These are phyloP conservation scores for Phytophthora tubulina DNA, from an alignment of 352 stramenopile species.

Conservation along the genomic window DNA sequence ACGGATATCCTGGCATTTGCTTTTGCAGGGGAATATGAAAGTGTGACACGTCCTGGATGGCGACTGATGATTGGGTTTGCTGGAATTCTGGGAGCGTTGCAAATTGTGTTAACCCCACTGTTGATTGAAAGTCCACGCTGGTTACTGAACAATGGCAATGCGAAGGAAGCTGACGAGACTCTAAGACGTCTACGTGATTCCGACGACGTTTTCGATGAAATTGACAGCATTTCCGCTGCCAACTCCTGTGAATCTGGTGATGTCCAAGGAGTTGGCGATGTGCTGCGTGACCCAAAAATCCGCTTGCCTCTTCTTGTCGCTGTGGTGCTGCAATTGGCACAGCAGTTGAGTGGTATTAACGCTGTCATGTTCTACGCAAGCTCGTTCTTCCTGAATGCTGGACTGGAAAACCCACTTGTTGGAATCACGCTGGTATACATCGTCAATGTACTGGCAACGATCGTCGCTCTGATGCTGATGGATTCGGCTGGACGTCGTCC, in stretches of 20 bases:
- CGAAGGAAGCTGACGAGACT: slow-evolving; percentile 63
- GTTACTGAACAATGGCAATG: slow-evolving; percentile 66
- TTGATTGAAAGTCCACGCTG: slow-evolving; percentile 77
- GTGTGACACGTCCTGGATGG: slow-evolving; percentile 62
- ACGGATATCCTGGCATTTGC: slow-evolving; percentile 63
- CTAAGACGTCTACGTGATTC: slow-evolving; percentile 59
- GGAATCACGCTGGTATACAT: slow-evolving; percentile 72
- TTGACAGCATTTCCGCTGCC: slow-evolving; percentile 74
- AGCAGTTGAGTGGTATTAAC: slow-evolving; percentile 82
- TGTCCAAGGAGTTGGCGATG: slow-evolving; percentile 56
- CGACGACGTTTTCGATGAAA: slow-evolving; percentile 72
- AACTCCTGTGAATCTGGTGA: slow-evolving; percentile 67
- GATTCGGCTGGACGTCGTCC: slow-evolving; percentile 70
- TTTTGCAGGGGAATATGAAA: slow-evolving; percentile 61
- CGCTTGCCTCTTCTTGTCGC: slow-evolving; percentile 67
- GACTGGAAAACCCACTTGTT: slow-evolving; percentile 64
- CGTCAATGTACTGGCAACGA: slow-evolving; percentile 75
- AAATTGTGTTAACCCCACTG: slow-evolving; percentile 59
- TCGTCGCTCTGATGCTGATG: slow-evolving; percentile 79
- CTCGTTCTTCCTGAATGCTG: slow-evolving; percentile 74
- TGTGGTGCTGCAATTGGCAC: slow-evolving; percentile 70
- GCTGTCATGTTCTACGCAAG: slow-evolving; percentile 87
- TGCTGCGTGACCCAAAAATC: slow-evolving; percentile 62
- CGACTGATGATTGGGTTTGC: slow-evolving; percentile 76
- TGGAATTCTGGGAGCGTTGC: slow-evolving; percentile 57